Percentiles rank a stretch among this genome's conserved stretches.
Conservation (phyloP, 495 filamentous ascomycete genomes). For the Talaromyces thailandensis region DNA sequence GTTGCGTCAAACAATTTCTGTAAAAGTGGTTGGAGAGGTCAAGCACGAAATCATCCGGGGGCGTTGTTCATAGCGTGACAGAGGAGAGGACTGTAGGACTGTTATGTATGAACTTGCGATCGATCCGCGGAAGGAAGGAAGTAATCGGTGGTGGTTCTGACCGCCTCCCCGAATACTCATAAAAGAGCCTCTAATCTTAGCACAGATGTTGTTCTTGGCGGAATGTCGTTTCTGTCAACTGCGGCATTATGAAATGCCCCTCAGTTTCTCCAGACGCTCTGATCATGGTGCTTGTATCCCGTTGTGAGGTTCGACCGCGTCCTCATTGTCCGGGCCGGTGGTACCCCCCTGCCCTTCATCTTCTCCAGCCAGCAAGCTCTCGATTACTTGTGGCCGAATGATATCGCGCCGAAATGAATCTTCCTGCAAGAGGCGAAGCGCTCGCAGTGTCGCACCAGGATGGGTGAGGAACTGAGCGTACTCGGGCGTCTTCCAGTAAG, state of each 20-base stretch:
- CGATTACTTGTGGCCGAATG: slow-evolving; percentile 62
- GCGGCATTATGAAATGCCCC: neutral
- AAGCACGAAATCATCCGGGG: neutral
- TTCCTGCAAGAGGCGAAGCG: slow-evolving; percentile 74
- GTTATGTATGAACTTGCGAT: neutral
- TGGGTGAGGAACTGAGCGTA: slow-evolving; percentile 75
- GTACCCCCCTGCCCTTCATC: slow-evolving; percentile 13
- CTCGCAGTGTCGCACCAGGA: slow-evolving; percentile 73
- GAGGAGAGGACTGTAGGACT: neutral
- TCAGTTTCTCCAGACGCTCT: neutral
- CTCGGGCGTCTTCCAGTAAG: slow-evolving; percentile 75
- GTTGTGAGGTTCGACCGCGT: neutral
- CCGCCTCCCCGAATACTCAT: neutral
- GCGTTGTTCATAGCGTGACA: neutral
- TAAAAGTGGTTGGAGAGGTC: neutral
- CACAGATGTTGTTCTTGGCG: neutral
- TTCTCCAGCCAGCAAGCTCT: slow-evolving; percentile 49
- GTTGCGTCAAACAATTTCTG: neutral
- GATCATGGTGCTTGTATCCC: neutral
- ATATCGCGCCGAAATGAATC: slow-evolving; percentile 77
- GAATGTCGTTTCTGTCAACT: neutral
- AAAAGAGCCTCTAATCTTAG: neutral
- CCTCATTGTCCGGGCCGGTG: slow-evolving; percentile 12
- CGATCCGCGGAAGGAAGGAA: neutral
- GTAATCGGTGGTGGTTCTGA: neutral